These are phyloP conservation scores for Skeletonema potamos DNA, from an alignment of 108 stramenopile species.

Conservation along the genomic window DNA sequence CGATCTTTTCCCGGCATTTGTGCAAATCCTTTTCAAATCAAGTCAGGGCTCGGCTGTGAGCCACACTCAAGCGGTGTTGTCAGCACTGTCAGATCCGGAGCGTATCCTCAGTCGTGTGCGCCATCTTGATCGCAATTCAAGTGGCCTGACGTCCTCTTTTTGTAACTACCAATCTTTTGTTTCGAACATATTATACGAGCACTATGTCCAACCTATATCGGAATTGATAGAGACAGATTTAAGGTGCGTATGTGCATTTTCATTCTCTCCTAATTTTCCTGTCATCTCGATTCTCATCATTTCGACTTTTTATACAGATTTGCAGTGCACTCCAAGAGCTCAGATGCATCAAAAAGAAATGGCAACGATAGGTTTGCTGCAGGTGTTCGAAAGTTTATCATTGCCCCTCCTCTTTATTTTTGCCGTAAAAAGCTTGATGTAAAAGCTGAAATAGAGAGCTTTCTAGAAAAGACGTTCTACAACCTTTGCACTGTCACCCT, in stretches of 20 bases:
- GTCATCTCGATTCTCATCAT: background rate
- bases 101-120: conserved; percentile 21
- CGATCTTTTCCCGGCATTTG: conserved; percentile 36
- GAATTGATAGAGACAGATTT: conserved; percentile 38
- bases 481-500: conserved; percentile 60
- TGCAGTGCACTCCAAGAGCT: conserved; percentile 20
- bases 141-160: conserved; percentile 3
- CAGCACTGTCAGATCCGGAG: conserved; percentile 44
- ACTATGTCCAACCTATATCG: conserved; percentile 33
- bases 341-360: background rate
- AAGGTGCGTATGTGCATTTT: conserved; percentile 9
- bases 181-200: conserved; percentile 15
- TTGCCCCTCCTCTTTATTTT: conserved; percentile 15
- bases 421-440: conserved; percentile 28
- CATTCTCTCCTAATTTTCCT: background rate
- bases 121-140: conserved; percentile 9
- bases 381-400: conserved; percentile 17
- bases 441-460: conserved; percentile 43
- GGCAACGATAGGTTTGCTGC: conserved; percentile 2
- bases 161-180: conserved; percentile 23
- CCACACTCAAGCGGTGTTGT: conserved; percentile 24
- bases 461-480: conserved; percentile 56
- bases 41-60: conserved; percentile 17
- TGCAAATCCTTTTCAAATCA: conserved; percentile 18
- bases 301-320: conserved; percentile 1